Conservation (phyloP, 2,329 filamentous ascomycete species). For the Rutstroemia sydowiana region DNA sequence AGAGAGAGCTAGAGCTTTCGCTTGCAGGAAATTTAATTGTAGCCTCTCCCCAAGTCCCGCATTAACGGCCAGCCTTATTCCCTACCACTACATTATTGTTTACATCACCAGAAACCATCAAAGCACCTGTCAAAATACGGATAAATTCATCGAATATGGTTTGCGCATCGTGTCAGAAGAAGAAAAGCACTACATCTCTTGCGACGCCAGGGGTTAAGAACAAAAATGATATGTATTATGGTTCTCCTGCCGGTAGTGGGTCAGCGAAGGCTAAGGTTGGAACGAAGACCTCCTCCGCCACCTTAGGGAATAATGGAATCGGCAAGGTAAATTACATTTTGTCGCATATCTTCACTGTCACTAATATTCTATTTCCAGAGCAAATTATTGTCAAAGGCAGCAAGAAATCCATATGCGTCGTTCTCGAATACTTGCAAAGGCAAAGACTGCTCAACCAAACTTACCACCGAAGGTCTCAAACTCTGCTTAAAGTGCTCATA, state of each 20-base stretch:
- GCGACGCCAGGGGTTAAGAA: constrained; percentile 61
- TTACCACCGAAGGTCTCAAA: constrained; percentile 52
- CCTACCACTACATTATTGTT: constrained; percentile 4
- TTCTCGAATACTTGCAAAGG: constrained; percentile 49
- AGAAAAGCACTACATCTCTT: constrained; percentile 52
- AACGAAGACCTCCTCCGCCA: constrained; percentile 44
- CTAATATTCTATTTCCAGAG: constrained; percentile 36
- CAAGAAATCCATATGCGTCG: constrained; percentile 59
- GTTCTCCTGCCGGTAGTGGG: constrained; percentile 42
- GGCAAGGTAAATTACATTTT: constrained; percentile 42
- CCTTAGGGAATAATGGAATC: constrained; percentile 49
- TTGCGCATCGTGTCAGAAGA: constrained; percentile 56
- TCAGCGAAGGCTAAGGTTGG: constrained; percentile 35
- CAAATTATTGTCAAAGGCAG: constrained; percentile 56
- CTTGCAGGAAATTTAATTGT: background rate
- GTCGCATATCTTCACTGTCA: background rate
- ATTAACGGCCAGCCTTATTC: background rate
- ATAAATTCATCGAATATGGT: constrained; percentile 45
- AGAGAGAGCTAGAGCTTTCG: too few relatives aligned
- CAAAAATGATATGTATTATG: constrained; percentile 60
- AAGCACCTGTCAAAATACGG: background rate
- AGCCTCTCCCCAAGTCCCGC: background rate
- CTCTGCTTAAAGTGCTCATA: constrained; percentile 58
- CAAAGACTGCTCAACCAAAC: constrained; percentile 54
- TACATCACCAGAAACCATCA: constrained; percentile 11